Base-by-base conservation (phyloP, 352 stramenopile species). In the Plasmopara halstedii region DNA sequence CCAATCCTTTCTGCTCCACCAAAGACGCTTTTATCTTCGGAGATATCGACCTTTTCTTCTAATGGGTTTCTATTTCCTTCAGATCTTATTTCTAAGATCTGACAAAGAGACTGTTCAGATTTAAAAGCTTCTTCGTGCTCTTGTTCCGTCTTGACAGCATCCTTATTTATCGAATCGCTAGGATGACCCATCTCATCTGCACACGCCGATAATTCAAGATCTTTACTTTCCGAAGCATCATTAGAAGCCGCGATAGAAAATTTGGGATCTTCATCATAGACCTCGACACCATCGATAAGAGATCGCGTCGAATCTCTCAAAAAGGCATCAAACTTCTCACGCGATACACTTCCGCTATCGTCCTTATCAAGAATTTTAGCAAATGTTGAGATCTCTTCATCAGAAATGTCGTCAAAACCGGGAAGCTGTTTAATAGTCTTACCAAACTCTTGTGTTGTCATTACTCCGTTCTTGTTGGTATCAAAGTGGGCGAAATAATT, bases 401-500 rank as follows among this genome's bases (percentile, higher is more conserved):
- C 59, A 8, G 29, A 32, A 6, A 73, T 49, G 1, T 40, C 41
- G 8, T 74, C 60, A 53, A 82, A 82, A 0, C 64, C 66, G 10
- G 53, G 50, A 7, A 88, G 54, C 15, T 68, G 63, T 19, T 63
- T 67, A 4, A 91, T 53, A 9, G 63, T 66, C 0, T 17, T 38
- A 6, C 58, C 46, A 18, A 90, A 85, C 35, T 87, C 79, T 1
- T 58, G 50, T 8, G 51, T 58, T 7, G 70, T 73, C 31, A 90
- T 67, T 6, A 29, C 52, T 13, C 68, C 73, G 13, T 64, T 65
- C 2, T 53, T 54, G 27, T 85, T 55, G 5, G 31, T 45, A 47
- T 88, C 79, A 39, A 88, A 80, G 47, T 82, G 68, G 2, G 47
- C 51, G 49, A 90, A 87, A 17, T 61, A 72, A 5, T 56, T 22